phyloP scores from a whole-genome alignment of 2,329 filamentous ascomycete species.

The Aureobasidium melanogenum region DNA sequence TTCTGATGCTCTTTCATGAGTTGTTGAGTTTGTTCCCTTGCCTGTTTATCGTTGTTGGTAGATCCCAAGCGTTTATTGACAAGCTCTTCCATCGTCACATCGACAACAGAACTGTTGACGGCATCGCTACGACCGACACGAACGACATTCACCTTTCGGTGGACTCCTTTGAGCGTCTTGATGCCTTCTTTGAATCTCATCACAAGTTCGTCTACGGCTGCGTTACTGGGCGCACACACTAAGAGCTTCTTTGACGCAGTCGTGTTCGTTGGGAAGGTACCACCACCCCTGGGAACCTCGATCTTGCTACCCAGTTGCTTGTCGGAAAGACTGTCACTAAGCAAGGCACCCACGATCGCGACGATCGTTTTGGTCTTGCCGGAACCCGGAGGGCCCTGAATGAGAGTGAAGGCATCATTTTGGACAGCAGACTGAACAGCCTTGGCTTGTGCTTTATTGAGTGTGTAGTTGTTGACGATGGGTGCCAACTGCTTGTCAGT shows the following conservation, averaged over 20 bases:
- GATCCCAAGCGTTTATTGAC: conserved; percentile 62
- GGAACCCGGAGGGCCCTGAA: conserved; percentile 91
- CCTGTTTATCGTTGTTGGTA: conserved; percentile 28
- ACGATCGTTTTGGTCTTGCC: conserved; percentile 98
- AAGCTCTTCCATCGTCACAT: conserved; percentile 88
- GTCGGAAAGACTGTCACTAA: conserved; percentile 52
- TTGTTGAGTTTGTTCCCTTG: conserved; percentile 47
- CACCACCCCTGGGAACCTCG: conserved; percentile 26
- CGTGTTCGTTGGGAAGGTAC: conserved; percentile 18
- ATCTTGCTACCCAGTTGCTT: conserved; percentile 24
- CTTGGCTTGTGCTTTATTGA: conserved; percentile 84
- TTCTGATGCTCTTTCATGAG: conserved; percentile 62
- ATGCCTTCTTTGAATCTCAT: conserved; percentile 84
- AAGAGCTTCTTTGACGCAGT: conserved; percentile 69
- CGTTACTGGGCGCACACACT: conserved; percentile 97
- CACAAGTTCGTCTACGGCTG: conserved; percentile 91
- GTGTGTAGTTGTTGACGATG: conserved; percentile 65
- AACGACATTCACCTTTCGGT: conserved; percentile 73
- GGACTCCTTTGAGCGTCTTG: conserved; percentile 63
- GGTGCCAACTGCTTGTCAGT: conserved; percentile 61
- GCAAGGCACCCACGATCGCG: conserved; percentile 83
- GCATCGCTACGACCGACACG: conserved; percentile 85
- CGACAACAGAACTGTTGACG: conserved; percentile 79
- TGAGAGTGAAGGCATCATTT: conserved; percentile 93
- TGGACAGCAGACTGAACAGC: conserved; percentile 87